Percentiles rank a stretch among this genome's conserved stretches.
Conservation (phyloP, 495 filamentous ascomycete genomes). For the Penicillium desertorum region DNA sequence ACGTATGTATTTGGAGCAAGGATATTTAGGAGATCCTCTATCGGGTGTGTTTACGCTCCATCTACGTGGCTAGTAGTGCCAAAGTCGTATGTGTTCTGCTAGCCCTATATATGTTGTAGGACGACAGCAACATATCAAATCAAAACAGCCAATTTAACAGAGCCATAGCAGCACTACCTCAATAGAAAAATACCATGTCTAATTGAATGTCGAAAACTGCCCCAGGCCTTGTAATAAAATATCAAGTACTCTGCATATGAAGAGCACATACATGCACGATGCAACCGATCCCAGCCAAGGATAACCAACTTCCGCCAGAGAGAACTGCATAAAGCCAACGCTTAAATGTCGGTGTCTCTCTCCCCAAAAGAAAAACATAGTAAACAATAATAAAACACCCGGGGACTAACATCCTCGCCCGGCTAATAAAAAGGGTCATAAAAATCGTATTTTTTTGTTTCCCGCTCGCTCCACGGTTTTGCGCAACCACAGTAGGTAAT, state of each 20-base stretch:
- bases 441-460: slow-evolving; percentile 34
- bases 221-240: slow-evolving; percentile 15
- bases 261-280: slow-evolving; percentile 16
- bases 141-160: background rate
- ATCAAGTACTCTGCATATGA: slow-evolving; percentile 2
- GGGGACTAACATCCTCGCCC: slow-evolving; percentile 10
- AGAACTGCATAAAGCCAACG: background rate
- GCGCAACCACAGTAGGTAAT: background rate
- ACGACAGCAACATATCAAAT: background rate
- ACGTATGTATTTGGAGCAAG: background rate
- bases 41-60: background rate
- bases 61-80: background rate
- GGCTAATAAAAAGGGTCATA: slow-evolving; percentile 26
- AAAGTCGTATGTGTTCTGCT: background rate
- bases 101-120: background rate
- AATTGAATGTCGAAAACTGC: background rate
- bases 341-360: slow-evolving; percentile 1
- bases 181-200: background rate
- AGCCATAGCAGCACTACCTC: background rate
- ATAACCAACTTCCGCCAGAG: slow-evolving; percentile 7
- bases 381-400: slow-evolving; percentile 14
- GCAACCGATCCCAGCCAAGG: slow-evolving; percentile 14
- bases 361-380: background rate
- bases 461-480: slow-evolving; percentile 12
- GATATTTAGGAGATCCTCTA: background rate